phyloP scores from a whole-genome alignment of 2,329 filamentous ascomycete genomes.

The Fusarium bulbicola region DNA sequence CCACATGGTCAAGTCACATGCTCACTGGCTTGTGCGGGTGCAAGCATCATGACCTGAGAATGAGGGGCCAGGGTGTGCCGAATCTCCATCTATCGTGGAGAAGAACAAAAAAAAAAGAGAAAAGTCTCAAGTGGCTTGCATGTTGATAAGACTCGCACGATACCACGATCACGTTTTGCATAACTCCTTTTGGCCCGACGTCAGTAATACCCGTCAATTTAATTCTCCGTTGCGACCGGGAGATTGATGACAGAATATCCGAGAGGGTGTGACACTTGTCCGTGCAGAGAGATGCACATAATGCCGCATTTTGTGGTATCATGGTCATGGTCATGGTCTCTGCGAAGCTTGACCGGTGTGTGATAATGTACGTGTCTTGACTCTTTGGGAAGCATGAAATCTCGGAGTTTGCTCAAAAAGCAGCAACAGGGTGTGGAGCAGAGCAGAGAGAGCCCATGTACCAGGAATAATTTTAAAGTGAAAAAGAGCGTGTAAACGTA shows the following conservation, averaged over 20 bases:
- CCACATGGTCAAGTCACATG: constrained; percentile 37
- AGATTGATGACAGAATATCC: constrained; percentile 1
- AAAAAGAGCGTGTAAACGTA: background rate
- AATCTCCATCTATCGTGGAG: constrained; percentile 38
- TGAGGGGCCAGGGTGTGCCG: constrained; percentile 24
- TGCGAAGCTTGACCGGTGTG: constrained; percentile 11
- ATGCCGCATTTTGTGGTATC: constrained; percentile 9
- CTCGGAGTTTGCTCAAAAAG: constrained; percentile 31
- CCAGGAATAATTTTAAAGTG: background rate
- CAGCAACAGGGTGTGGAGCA: constrained; percentile 17
- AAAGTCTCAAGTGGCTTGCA: constrained; percentile 34
- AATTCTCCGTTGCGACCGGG: background rate
- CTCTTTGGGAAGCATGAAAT: constrained; percentile 21
- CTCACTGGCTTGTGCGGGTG: constrained; percentile 37
- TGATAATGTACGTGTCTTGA: background rate
- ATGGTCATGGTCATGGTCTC: constrained; percentile 2
- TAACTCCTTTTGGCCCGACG: background rate
- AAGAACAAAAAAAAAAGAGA: constrained; percentile 3
- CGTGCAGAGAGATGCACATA: background rate
- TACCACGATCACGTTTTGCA: constrained; percentile 26
- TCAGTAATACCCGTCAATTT: background rate
- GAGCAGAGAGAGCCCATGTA: constrained; percentile 4
- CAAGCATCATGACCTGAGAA: constrained; percentile 21
- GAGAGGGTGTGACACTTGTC: constrained; percentile 15
- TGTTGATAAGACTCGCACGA: constrained; percentile 22